Evolutionary conservation across 2,329 filamentous ascomycete species (phyloP).

Genomic region (Camillea tinctor): DNA sequence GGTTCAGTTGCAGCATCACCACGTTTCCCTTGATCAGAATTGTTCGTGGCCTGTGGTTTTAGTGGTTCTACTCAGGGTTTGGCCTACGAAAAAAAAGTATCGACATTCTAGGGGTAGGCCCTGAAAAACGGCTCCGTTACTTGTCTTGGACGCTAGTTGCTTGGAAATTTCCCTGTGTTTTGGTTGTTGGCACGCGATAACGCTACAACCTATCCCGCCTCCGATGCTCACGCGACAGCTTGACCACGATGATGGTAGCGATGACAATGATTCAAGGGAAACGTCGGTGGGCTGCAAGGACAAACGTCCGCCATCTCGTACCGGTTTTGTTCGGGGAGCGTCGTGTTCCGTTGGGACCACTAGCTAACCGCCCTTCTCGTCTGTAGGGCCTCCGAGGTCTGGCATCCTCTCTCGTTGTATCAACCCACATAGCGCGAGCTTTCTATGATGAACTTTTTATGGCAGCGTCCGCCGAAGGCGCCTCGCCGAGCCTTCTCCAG

Average conservation of each 20-base stretch:
- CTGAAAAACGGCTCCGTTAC: too few species aligned
- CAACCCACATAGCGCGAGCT: conserved; percentile 52
- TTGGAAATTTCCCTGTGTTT: neutral
- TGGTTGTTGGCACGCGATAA: neutral
- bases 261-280: neutral
- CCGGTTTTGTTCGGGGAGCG: neutral
- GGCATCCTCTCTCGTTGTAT: conserved; percentile 53
- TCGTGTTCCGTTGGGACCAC: neutral
- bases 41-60: neutral
- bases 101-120: neutral
- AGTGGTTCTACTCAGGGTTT: neutral
- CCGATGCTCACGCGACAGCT: neutral
- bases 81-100: neutral
- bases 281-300: neutral
- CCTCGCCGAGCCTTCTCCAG: conserved; percentile 51
- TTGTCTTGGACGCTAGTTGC: neutral
- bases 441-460: conserved; percentile 52
- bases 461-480: conserved; percentile 43
- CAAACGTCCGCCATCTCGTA: too few species aligned
- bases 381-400: conserved; percentile 54
- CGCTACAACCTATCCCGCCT: neutral
- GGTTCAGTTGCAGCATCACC: neutral
- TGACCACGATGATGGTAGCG: too few species aligned
- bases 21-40: neutral
- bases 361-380: conserved; percentile 5